phyloP scores from a whole-genome alignment of 2,329 filamentous ascomycete genomes.

The Fusarium temperatum region DNA sequence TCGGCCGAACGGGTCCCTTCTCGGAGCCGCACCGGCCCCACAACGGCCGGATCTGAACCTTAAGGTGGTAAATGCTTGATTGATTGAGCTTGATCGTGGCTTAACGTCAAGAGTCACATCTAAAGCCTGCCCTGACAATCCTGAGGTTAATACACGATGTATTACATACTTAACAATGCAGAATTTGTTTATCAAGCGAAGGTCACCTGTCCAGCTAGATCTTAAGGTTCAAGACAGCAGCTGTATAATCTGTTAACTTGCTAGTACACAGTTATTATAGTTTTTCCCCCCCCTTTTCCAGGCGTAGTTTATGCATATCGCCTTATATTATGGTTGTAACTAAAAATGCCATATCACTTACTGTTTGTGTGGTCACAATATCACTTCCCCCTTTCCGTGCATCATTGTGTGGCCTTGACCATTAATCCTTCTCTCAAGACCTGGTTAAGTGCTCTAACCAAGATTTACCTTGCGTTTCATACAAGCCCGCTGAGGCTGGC shows the following conservation, averaged over 20 bases:
- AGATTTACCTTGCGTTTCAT: background rate
- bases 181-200: background rate
- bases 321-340: background rate
- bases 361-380: too few relatives aligned
- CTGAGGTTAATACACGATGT: background rate
- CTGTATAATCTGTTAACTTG: background rate
- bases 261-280: background rate
- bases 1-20: background rate
- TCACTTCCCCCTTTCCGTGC: background rate
- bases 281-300: background rate
- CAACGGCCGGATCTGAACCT: slow-evolving; percentile 1
- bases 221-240: background rate
- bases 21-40: slow-evolving; percentile 18
- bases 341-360: background rate
- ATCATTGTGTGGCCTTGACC: background rate
- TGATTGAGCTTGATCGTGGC: background rate
- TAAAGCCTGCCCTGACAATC: background rate
- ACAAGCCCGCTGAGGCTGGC: background rate
- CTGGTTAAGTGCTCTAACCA: background rate
- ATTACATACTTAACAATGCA: too few relatives aligned
- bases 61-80: background rate
- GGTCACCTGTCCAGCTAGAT: background rate
- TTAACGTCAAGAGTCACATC: background rate
- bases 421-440: background rate
- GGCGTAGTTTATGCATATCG: background rate